Percentiles rank a stretch among this genome's conserved stretches.
Evolutionary conservation across 345 rosid species (phyloP).

Genomic region (Toxicodendron radicans): DNA sequence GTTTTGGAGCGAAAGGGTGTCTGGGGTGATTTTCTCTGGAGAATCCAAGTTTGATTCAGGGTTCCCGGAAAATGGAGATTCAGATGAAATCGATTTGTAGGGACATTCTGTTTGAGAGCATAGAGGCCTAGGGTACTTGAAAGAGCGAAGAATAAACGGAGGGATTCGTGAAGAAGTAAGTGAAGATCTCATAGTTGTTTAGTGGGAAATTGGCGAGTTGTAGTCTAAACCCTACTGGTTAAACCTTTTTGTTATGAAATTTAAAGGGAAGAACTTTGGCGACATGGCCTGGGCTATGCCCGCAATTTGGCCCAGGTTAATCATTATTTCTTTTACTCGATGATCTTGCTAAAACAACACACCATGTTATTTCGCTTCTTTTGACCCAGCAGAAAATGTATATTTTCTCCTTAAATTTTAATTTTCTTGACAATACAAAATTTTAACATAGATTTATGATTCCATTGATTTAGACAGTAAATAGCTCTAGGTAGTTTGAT

Average conservation of each 20-base stretch:
- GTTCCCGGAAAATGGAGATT: constrained; percentile 17
- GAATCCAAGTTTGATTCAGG: constrained; percentile 16
- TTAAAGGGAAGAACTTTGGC: neutral
- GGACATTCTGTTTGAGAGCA: constrained; percentile 42
- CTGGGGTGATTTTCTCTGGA: constrained; percentile 20
- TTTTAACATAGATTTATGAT: too few species aligned
- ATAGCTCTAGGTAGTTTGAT: too few species aligned
- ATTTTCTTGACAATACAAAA: too few species aligned
- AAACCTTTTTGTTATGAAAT: neutral
- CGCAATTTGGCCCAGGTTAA: neutral
- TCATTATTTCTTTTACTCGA: neutral
- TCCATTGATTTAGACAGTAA: too few species aligned
- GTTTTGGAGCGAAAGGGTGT: neutral
- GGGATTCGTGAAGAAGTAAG: constrained; percentile 24
- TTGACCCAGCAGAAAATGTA: too few species aligned
- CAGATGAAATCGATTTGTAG: constrained; percentile 11
- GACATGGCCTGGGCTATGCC: neutral
- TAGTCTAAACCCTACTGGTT: neutral
- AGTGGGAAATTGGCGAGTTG: too few species aligned
- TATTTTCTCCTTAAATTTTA: too few species aligned
- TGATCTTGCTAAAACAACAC: too few species aligned
- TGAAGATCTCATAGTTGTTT: constrained; percentile 30
- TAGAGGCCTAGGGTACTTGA: constrained; percentile 27
- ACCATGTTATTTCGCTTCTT: too few species aligned
- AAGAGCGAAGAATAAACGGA: constrained; percentile 24